These are phyloP conservation scores for Colletotrichum spaethianum DNA, from an alignment of 2,329 filamentous ascomycete genomes.

Conservation along the genomic window DNA sequence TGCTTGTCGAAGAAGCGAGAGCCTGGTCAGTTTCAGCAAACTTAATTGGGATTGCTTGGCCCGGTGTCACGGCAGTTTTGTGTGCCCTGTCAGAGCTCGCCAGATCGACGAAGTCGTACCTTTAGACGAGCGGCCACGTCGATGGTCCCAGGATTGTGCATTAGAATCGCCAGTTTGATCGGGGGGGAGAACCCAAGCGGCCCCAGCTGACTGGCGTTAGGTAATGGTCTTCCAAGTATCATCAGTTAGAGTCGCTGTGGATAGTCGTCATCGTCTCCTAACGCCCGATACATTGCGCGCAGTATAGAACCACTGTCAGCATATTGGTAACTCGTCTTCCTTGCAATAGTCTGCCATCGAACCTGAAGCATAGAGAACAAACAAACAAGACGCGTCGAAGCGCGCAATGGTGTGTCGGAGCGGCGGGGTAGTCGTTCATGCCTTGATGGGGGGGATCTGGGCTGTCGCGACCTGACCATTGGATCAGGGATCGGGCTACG, in stretches of 20 bases:
- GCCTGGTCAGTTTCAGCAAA: conserved; percentile 33
- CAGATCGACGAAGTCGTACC: background rate
- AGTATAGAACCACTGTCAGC: background rate
- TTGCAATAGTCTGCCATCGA: background rate
- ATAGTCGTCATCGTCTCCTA: background rate
- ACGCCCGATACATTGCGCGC: background rate
- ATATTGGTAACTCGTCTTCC: background rate
- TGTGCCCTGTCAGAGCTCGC: conserved; percentile 9
- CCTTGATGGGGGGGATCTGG: background rate
- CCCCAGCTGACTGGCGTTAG: conserved; percentile 7
- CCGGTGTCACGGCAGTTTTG: conserved; percentile 37
- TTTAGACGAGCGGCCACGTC: background rate
- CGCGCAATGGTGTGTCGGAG: conserved; percentile 11
- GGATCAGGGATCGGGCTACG: background rate
- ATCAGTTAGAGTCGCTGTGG: background rate
- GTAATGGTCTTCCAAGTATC: background rate
- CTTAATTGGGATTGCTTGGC: conserved; percentile 39
- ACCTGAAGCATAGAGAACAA: background rate
- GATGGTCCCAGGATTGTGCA: conserved; percentile 3
- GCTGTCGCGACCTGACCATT: conserved; percentile 12
- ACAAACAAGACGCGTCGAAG: conserved; percentile 16
- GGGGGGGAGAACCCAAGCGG: background rate
- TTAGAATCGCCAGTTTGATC: background rate
- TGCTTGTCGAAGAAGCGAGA: conserved; percentile 37
- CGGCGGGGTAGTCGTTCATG: conserved; percentile 33